A percentile compares a stretch with the other conserved stretches of the same genome.
Evolutionary conservation across 371 early-diverging fungal species (phyloP).

Genomic region (Syncephalastrum racemosum): DNA sequence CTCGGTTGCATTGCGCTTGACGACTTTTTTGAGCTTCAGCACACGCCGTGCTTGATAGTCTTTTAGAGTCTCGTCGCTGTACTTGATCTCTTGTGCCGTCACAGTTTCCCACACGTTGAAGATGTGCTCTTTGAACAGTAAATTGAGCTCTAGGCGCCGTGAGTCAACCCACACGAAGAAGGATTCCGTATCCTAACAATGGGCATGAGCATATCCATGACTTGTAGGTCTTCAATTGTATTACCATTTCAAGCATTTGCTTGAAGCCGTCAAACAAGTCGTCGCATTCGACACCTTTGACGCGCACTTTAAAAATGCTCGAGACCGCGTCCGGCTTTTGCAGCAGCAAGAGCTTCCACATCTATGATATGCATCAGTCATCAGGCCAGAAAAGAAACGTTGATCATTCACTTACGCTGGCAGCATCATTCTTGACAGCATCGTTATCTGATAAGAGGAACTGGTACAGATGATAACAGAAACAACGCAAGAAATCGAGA

Average conservation of each 20-base stretch:
- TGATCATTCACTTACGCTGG: conserved; percentile 36
- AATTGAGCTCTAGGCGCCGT: conserved; percentile 46
- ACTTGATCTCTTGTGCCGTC: conserved; percentile 51
- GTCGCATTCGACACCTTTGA: conserved; percentile 54
- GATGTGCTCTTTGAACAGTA: conserved; percentile 56
- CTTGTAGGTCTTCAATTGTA: conserved; percentile 1
- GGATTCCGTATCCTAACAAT: conserved; percentile 41
- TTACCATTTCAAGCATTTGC: conserved; percentile 51
- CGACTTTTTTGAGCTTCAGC: conserved; percentile 56
- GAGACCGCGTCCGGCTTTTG: conserved; percentile 55
- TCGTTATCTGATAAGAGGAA: conserved; percentile 50
- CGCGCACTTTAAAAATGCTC: conserved; percentile 39
- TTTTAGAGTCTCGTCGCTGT: conserved; percentile 57
- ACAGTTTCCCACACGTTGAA: conserved; percentile 63
- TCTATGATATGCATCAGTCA: conserved; percentile 18
- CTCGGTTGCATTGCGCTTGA: conserved; percentile 49
- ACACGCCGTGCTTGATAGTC: conserved; percentile 46
- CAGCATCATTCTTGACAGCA: conserved; percentile 44
- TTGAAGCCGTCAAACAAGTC: conserved; percentile 67
- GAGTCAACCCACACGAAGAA: conserved; percentile 62
- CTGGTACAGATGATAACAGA: conserved; percentile 66
- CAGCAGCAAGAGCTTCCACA: conserved; percentile 63
- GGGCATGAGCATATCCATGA: neutral
- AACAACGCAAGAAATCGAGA: conserved; percentile 61
- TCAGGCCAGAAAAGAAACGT: neutral